These are phyloP conservation scores for Blepharisma japonicum DNA, from an alignment of 73 alveolate genomes.

Conservation along the genomic window DNA sequence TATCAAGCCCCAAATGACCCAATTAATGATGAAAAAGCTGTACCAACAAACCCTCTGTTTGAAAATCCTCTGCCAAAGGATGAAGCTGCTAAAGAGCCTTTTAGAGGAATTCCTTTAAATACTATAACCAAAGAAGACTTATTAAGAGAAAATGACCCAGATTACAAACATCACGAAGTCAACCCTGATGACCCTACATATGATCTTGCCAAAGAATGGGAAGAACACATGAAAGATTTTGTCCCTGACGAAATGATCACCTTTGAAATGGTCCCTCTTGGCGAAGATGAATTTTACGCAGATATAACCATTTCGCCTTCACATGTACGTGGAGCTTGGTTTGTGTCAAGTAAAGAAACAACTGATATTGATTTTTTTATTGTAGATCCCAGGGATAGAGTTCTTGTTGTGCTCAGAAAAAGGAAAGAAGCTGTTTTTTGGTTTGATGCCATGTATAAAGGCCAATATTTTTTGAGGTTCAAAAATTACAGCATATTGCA, in stretches of 20 bases:
- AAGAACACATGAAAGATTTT: conserved; percentile 15
- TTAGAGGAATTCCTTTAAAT: no score
- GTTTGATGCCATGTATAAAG: background rate
- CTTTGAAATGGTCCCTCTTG: conserved; percentile 15
- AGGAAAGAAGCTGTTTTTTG: conserved; percentile 2
- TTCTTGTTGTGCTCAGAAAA: background rate
- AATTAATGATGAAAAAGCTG: no score
- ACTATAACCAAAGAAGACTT: no score
- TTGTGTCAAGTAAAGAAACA: background rate
- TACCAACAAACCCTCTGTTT: no score
- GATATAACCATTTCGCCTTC: conserved; percentile 16
- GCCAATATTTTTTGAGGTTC: background rate
- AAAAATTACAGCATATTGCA: background rate
- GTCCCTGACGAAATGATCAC: conserved; percentile 33
- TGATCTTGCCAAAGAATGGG: conserved; percentile 34
- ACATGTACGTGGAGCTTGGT: conserved; percentile 23
- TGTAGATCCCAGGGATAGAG: background rate
- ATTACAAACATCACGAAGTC: background rate
- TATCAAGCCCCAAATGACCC: no score
- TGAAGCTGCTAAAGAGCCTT: no score
- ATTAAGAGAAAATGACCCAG: no score
- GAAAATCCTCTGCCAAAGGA: no score
- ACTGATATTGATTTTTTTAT: background rate
- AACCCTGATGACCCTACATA: background rate
- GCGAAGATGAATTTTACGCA: conserved; percentile 16